These are phyloP conservation scores for Oenanthe javanica DNA, from an alignment of 140 eudicot genomes.

Conservation along the genomic window DNA sequence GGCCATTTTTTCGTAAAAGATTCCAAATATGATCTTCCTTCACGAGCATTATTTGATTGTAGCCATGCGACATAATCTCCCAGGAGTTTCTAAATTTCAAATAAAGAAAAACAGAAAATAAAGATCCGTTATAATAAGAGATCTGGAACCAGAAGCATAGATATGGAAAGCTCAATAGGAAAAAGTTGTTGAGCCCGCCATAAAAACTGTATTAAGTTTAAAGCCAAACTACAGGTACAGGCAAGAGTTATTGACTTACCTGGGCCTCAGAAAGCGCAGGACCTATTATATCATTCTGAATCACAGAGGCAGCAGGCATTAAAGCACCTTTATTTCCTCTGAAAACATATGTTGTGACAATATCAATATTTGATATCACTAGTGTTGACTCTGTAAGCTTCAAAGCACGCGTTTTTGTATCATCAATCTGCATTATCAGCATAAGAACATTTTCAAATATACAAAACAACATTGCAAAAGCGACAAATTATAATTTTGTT, in stretches of 20 bases:
- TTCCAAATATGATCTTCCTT: constrained; percentile 49
- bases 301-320: constrained; percentile 61
- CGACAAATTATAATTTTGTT: not conserved
- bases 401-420: constrained; percentile 52
- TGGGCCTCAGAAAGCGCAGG: constrained; percentile 71
- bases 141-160: not conserved
- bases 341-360: constrained; percentile 51
- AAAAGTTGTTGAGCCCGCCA: not conserved
- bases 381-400: constrained; percentile 71
- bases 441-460: not conserved
- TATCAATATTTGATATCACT: constrained; percentile 71
- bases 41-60: constrained; percentile 46
- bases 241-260: constrained; percentile 28
- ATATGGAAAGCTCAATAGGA: not conserved
- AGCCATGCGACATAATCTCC: constrained; percentile 65
- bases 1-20: constrained; percentile 73
- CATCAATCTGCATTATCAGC: constrained; percentile 54
- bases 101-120: not conserved
- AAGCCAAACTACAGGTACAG: not conserved
- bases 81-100: constrained; percentile 38
- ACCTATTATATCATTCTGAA: constrained; percentile 62
- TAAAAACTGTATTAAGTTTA: not conserved
- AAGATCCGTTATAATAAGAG: not conserved
- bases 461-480: not conserved
- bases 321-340: constrained; percentile 50